phyloP scores from a whole-genome alignment of 768 basidiomycete species.

The Lentinula aciculospora region DNA sequence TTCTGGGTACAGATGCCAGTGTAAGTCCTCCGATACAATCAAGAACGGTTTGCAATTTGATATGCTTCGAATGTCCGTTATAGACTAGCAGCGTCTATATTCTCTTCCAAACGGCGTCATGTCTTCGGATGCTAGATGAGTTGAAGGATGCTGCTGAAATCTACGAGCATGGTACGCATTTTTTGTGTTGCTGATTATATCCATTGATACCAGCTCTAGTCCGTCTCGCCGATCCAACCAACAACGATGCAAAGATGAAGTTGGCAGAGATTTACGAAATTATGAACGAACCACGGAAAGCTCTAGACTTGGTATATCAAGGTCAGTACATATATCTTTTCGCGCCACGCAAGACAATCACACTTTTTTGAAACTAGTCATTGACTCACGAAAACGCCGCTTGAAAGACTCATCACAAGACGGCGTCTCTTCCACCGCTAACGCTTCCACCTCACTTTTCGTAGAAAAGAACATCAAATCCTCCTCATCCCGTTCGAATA shows the following conservation, averaged over 20 bases:
- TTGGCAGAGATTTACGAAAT: constrained; percentile 90
- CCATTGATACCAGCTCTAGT: constrained; percentile 44
- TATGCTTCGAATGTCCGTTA: neutral
- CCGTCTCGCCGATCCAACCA: constrained; percentile 62
- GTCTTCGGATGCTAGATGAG: constrained; percentile 73
- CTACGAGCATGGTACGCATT: constrained; percentile 66
- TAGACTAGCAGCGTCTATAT: constrained; percentile 74
- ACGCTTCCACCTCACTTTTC: constrained; percentile 45
- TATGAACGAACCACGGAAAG: constrained; percentile 70
- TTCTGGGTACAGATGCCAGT: constrained; percentile 66
- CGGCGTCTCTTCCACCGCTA: neutral
- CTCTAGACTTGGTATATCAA: constrained; percentile 79
- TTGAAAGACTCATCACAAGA: constrained; percentile 19
- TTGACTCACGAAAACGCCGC: constrained; percentile 54
- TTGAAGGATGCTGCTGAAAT: constrained; percentile 75
- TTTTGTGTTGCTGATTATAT: neutral
- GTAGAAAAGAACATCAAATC: constrained; percentile 40
- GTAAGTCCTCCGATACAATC: constrained; percentile 33
- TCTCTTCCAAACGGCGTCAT: constrained; percentile 74
- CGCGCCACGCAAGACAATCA: neutral
- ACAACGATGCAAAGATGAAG: constrained; percentile 83
- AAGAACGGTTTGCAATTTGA: no score
- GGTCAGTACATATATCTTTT: constrained; percentile 49
- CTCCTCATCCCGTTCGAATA: constrained; percentile 15
- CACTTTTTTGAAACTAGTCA: constrained; percentile 28